phyloP scores from a whole-genome alignment of 169 alveolate genomes.

The Eimeria acervulina region DNA sequence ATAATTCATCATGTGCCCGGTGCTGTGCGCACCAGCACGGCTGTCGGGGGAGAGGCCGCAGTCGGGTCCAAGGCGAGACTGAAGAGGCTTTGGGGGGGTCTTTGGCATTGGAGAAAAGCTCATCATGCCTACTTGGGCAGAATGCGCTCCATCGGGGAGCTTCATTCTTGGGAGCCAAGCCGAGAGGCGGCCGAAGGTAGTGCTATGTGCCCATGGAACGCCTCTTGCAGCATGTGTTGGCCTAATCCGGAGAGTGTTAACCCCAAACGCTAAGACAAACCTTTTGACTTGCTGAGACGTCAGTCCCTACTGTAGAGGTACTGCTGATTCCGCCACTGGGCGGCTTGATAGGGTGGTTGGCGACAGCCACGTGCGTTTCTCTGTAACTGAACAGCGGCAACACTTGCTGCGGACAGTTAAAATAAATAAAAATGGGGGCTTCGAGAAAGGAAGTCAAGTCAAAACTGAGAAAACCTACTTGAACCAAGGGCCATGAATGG shows the following conservation, averaged over 20 bases:
- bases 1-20: not conserved
- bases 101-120: conserved; percentile 31
- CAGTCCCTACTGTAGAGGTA: not conserved
- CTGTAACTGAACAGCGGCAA: not conserved
- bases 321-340: not conserved
- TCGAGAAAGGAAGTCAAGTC: not conserved
- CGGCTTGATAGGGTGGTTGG: not conserved
- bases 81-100: conserved; percentile 71
- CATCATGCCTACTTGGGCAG: conserved; percentile 65
- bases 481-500: not conserved
- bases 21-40: conserved; percentile 38
- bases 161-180: not conserved
- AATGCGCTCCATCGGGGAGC: conserved; percentile 71
- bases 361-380: not conserved
- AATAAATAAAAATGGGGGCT: not conserved
- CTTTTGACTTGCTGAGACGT: not conserved
- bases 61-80: conserved; percentile 24
- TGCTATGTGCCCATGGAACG: not conserved
- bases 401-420: not conserved
- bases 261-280: not conserved
- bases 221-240: not conserved
- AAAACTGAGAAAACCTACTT: not conserved
- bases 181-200: not conserved
- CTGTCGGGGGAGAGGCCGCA: conserved; percentile 59
- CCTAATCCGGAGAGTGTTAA: not conserved